Conservation (phyloP, 192 early-diverging fungal genomes). For the Geosiphon pyriformis region DNA sequence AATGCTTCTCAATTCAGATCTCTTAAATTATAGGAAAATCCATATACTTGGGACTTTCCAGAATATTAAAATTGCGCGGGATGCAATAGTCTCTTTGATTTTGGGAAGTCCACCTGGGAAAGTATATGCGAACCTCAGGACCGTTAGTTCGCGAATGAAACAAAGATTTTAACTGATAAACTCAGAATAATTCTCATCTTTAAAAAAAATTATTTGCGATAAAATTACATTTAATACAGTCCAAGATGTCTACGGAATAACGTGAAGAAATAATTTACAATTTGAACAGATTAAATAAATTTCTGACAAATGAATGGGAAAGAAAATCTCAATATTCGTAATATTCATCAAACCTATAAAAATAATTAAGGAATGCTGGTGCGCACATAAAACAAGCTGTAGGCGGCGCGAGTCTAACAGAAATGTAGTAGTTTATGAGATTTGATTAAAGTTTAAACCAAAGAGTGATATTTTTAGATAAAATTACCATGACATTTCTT, state of each 20-base stretch:
- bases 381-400: conserved; percentile 16
- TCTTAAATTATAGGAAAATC: conserved; percentile 58
- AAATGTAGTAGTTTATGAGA: too few relatives aligned
- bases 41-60: conserved; percentile 94
- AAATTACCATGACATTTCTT: conserved; percentile 48
- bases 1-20: background rate
- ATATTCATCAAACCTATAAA: too few relatives aligned
- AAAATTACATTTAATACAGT: too few relatives aligned
- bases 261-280: too few relatives aligned
- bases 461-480: background rate
- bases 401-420: conserved; percentile 11
- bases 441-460: too few relatives aligned
- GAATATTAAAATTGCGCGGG: conserved; percentile 93
- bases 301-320: too few relatives aligned
- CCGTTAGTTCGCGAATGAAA: conserved; percentile 85
- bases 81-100: conserved; percentile 88
- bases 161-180: conserved; percentile 94
- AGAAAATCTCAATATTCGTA: too few relatives aligned
- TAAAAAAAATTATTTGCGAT: too few relatives aligned
- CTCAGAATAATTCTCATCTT: too few relatives aligned
- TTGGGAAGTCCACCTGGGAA: conserved; percentile 95
- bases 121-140: conserved; percentile 86
- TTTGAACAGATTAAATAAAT: too few relatives aligned
- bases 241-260: too few relatives aligned
- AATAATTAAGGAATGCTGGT: background rate